Conservation (phyloP, 805 yeast species). For the Blastobotrys peoriensis region DNA sequence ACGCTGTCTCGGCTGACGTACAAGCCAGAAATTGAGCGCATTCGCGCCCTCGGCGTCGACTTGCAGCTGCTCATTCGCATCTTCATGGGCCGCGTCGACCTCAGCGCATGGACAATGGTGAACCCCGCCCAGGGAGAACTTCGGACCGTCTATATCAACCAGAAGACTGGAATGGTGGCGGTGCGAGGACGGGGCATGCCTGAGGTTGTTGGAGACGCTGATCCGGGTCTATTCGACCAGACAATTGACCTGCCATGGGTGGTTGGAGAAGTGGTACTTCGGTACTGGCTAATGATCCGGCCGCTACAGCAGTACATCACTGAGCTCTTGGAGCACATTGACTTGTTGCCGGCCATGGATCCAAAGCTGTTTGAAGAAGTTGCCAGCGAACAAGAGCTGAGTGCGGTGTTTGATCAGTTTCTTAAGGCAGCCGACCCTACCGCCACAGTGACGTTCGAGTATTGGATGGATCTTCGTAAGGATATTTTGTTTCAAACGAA, state of each 20-base stretch:
- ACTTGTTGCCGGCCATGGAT: not conserved
- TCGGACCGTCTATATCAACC: not conserved
- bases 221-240: too few species aligned
- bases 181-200: not conserved
- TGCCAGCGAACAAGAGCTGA: not conserved
- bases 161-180: not conserved
- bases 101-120: not conserved
- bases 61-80: not conserved
- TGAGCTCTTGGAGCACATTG: not conserved
- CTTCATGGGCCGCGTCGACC: not conserved
- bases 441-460: not conserved
- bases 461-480: not conserved
- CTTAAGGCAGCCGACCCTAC: not conserved
- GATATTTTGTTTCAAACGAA: not conserved
- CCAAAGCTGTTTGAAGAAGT: not conserved
- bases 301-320: conserved; percentile 1
- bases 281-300: not conserved
- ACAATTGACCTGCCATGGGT: conserved; percentile 1
- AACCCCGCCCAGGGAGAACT: not conserved
- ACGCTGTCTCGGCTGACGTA: not conserved
- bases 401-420: not conserved
- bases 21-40: not conserved
- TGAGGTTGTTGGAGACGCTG: not conserved
- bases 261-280: conserved; percentile 5
- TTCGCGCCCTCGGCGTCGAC: not conserved